phyloP scores from a whole-genome alignment of 345 rosid species.

The Populus euphratica region DNA sequence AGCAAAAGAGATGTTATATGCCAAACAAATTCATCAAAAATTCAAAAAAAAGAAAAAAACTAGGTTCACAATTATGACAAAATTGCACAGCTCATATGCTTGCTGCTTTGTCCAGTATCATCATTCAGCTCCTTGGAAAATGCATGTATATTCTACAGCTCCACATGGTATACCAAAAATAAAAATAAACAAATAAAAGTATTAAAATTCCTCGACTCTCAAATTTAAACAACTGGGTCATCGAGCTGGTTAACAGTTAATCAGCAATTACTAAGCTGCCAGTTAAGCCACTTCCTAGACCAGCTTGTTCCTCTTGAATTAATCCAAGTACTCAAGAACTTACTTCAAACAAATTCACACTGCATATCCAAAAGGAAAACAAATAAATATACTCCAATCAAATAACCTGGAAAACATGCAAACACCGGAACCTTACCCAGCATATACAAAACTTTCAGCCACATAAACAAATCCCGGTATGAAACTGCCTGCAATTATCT shows the following conservation, averaged over 20 bases:
- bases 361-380: neutral
- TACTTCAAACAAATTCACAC: neutral
- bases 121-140: neutral
- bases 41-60: neutral
- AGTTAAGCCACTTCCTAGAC: neutral
- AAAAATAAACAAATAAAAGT: neutral
- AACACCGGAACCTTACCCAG: neutral
- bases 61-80: neutral
- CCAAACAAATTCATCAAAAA: neutral
- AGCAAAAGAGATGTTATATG: neutral
- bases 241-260: neutral
- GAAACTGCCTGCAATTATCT: neutral
- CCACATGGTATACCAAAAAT: neutral
- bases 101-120: neutral
- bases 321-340: neutral
- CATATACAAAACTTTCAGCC: neutral
- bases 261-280: constrained; percentile 9
- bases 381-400: neutral
- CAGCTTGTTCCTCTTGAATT: constrained; percentile 1
- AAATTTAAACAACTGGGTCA: neutral
- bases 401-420: neutral
- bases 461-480: neutral
- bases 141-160: neutral
- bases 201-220: neutral
- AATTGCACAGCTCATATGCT: neutral